Evolutionary conservation across 345 rosid genomes (phyloP).

Genomic region (Bruguiera parviflora): DNA sequence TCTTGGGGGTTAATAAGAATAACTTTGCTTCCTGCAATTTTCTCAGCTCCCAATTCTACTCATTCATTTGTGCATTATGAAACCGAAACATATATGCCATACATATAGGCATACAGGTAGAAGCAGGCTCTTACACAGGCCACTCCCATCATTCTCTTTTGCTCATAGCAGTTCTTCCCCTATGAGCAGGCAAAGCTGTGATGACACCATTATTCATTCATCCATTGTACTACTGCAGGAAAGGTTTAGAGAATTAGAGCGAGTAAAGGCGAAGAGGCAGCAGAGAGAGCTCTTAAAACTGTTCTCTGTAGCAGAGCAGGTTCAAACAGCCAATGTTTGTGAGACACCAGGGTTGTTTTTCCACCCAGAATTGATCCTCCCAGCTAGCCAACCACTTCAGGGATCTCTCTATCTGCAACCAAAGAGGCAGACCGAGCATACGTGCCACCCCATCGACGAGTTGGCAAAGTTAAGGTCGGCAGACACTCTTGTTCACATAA

Average conservation of each 20-base stretch:
- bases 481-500: conserved; percentile 17
- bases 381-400: conserved; percentile 18
- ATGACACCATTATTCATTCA: conserved; percentile 27
- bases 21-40: conserved; percentile 29
- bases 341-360: conserved; percentile 21
- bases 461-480: conserved; percentile 18
- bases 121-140: neutral
- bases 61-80: conserved; percentile 11
- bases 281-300: conserved; percentile 35
- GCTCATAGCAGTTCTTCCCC: neutral
- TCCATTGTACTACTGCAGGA: conserved; percentile 67
- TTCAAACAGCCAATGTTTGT: conserved; percentile 14
- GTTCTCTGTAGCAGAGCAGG: conserved; percentile 21
- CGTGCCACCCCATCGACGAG: conserved; percentile 16
- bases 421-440: conserved; percentile 16
- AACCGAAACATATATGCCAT: conserved; percentile 3
- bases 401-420: conserved; percentile 14
- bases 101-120: conserved; percentile 18
- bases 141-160: neutral
- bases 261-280: conserved; percentile 55
- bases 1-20: conserved; percentile 14
- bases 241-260: conserved; percentile 60
- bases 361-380: conserved; percentile 23
- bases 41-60: conserved; percentile 20
- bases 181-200: conserved; percentile 36